Evolutionary conservation across 2,329 filamentous ascomycete species (phyloP), one percentile per base, ranked within the genome.

Genomic region (Hymenotorrendiella dingleyae): DNA sequence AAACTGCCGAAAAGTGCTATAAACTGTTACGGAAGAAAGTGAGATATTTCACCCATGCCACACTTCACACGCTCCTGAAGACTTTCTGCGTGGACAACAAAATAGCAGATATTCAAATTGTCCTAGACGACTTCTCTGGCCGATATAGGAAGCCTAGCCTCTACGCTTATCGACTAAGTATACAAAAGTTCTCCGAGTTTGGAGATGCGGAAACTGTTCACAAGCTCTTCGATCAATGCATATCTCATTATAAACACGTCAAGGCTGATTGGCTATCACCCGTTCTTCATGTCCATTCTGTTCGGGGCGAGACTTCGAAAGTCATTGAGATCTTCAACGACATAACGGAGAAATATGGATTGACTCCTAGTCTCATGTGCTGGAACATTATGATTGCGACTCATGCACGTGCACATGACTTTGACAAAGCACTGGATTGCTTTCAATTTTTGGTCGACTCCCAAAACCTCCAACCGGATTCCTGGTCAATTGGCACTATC

Each of bases 341-440:
- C n/a, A 77, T 93, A 43, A 58, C 61, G 19, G 54, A 64, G 6
- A 68, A 77, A 37, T 82, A 80, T 54, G 64, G 67, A 1, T 54
- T 84, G 12, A 52, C 67, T 30, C 82, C 82, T 6, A 76, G 79
- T 49, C 61, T 73, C 1, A 60, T 70, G 26, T 78, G 75, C 49
- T 94, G 84, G 82, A 94, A 94, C 57, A 80, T 82, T 17, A 64
- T 95, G 21, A 69, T 97, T 34, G 78, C 82, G 55, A 82, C 84
- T 3, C 76, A 89, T 62, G 72, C 73, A 14, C 79, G 78, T 52
- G 74, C 75, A 1, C 72, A 78, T 36, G 79, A 93, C 57, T 73
- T 86, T 32, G 69, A 78, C n/a, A 76, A 77, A 5, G 83, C 82
- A 10, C 66, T 86, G 43, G 59, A 68, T 6, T 71, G 73, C 36